Evolutionary conservation across 495 filamentous ascomycete genomes (phyloP), one percentile per base, ranked within the genome.

Genomic region (Chaetomium tenue): DNA sequence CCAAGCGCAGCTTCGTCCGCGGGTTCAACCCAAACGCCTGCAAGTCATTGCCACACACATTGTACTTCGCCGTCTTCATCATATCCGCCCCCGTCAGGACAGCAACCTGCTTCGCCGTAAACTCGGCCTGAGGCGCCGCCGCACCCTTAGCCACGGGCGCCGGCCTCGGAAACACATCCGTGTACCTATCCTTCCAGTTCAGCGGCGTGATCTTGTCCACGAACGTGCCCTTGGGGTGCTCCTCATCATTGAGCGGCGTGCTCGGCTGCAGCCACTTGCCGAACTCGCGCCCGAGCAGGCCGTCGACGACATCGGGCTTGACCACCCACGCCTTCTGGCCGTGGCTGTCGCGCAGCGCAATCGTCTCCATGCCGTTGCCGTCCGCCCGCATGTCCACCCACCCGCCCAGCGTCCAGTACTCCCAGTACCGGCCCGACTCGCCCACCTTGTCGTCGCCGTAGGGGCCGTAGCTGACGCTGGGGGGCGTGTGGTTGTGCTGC

Each of bases 391-490:
- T 63, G 33, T 63, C 60, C 6, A 56, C 40, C 18, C 52, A 11
- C 60, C 60, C 12, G 51, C 60, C 18, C 47, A 12, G n/a, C 46
- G 9, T 18, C n/a, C 11, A 37, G 12, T 42, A 39, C 40, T 63
- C 60, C 60, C 60, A 63, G 40, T 26, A 63, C 16, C 60, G 60
- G 37, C 60, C 51, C 12, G 60, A 53, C 16, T 63, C 60, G 9
- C 60, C 60, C 16, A 23, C 48, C 6, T 12, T n/a, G 18, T 20
- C 9, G 22, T 55, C 40, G 3, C 60, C 60, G 13, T 55, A 54
- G 4, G 8, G 12, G 13, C 48, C 60, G 60, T 46, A 55, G 0
- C 39, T 48, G 22, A 54, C 23, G 3, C 22, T 2, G 0, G 60
- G 60, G 7, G 60, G 60, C 9, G 60, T 63, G 33, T 63, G 60